Conservation (phyloP, 2,329 filamentous ascomycete genomes). For the Phialemoniopsis sp. region DNA sequence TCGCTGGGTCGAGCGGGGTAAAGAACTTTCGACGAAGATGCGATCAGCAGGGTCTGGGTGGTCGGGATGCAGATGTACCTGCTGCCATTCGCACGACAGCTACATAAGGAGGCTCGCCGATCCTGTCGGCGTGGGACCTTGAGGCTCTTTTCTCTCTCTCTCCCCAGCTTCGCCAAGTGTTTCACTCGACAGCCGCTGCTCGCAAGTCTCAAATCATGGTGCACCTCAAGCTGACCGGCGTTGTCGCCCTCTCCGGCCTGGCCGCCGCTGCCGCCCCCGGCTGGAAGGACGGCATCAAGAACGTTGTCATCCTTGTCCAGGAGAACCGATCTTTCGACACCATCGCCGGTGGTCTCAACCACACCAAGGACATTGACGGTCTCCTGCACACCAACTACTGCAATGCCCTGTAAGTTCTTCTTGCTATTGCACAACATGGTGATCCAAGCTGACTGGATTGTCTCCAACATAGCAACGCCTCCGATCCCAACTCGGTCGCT, state of each 20-base stretch:
- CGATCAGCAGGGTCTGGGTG: too few species aligned
- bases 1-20: too few species aligned
- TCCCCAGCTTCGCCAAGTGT: too few species aligned
- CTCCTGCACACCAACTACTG: conserved; percentile 28
- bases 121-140: too few species aligned
- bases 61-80: too few species aligned
- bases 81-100: too few species aligned
- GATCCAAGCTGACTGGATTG: neutral
- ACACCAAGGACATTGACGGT: conserved; percentile 28
- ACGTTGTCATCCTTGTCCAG: conserved; percentile 8
- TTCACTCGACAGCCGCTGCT: too few species aligned
- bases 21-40: too few species aligned
- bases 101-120: too few species aligned
- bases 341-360: conserved; percentile 31
- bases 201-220: too few species aligned
- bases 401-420: conserved; percentile 28
- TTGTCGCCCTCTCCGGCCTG: conserved; percentile 5
- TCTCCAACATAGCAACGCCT: conserved; percentile 4
- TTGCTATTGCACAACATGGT: conserved; percentile 3
- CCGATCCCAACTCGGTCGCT: conserved; percentile 1
- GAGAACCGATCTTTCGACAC: conserved; percentile 26
- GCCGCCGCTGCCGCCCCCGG: conserved; percentile 1
- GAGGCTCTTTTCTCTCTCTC: too few species aligned
- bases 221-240: neutral
- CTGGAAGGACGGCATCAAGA: conserved; percentile 9